phyloP scores from a whole-genome alignment of 164 flowering plant genomes.

The Berberis thunbergii region DNA sequence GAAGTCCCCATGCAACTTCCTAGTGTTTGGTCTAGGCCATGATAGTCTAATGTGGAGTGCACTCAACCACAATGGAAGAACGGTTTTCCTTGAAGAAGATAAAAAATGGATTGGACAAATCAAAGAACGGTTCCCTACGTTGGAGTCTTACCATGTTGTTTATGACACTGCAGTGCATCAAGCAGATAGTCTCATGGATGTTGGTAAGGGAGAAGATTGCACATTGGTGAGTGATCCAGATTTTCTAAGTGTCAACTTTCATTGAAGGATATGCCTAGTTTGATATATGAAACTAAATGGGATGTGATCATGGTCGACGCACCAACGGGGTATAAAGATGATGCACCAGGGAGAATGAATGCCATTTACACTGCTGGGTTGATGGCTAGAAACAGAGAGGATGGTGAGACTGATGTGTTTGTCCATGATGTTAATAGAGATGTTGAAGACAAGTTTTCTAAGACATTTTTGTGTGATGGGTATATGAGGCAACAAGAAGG shows the following conservation, averaged over 20 bases:
- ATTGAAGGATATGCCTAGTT: slow-evolving; percentile 49
- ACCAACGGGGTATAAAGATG: slow-evolving; percentile 72
- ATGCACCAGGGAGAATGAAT: slow-evolving; percentile 89
- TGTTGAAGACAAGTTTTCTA: slow-evolving; percentile 70
- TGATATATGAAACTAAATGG: slow-evolving; percentile 62
- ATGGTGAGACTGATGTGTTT: slow-evolving; percentile 75
- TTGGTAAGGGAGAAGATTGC: slow-evolving; percentile 46
- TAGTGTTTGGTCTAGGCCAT: slow-evolving; percentile 85
- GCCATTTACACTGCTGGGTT: slow-evolving; percentile 83
- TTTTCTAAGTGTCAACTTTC: slow-evolving; percentile 50
- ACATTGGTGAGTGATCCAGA: slow-evolving; percentile 31
- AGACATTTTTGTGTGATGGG: slow-evolving; percentile 66
- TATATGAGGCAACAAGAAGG: slow-evolving; percentile 58
- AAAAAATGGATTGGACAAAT: slow-evolving; percentile 61
- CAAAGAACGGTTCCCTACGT: slow-evolving; percentile 32
- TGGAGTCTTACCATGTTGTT: slow-evolving; percentile 57
- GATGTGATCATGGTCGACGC: slow-evolving; percentile 95
- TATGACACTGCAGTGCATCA: slow-evolving; percentile 58
- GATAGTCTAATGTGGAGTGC: slow-evolving; percentile 83
- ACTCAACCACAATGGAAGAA: slow-evolving; percentile 72
- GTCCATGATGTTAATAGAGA: slow-evolving; percentile 82
- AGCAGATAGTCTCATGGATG: slow-evolving; percentile 46
- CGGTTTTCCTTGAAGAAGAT: slow-evolving; percentile 80
- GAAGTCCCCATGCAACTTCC: slow-evolving; percentile 85
- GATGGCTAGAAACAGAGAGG: slow-evolving; percentile 71